Percentiles rank a stretch among this genome's conserved stretches.
phyloP scores from a whole-genome alignment of 768 basidiomycete genomes.

The Omphalotus guepiniiformis region DNA sequence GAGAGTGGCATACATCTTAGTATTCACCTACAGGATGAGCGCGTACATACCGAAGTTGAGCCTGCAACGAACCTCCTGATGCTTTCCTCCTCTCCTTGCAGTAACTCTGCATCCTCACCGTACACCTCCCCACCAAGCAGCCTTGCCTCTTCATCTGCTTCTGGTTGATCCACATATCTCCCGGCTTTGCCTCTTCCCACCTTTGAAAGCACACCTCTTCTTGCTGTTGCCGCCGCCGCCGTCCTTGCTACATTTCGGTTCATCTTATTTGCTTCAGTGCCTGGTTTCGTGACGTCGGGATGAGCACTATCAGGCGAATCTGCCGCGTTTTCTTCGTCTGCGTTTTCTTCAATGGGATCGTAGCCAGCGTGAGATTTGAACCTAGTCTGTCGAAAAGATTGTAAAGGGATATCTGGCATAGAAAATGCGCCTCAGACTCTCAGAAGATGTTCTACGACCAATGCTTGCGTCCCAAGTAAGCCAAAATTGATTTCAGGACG shows the following conservation, averaged over 20 bases:
- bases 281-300: slow-evolving; percentile 27
- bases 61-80: slow-evolving; percentile 17
- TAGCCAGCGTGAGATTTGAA: slow-evolving; percentile 37
- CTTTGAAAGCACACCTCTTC: slow-evolving; percentile 15
- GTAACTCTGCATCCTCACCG: slow-evolving; percentile 26
- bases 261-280: neutral
- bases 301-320: slow-evolving; percentile 18
- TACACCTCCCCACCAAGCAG: slow-evolving; percentile 35
- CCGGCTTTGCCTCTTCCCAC: slow-evolving; percentile 41
- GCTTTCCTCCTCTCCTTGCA: slow-evolving; percentile 14
- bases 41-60: slow-evolving; percentile 1
- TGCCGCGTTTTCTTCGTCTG: slow-evolving; percentile 9
- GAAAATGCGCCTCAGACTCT: too few species aligned
- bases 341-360: slow-evolving; percentile 29
- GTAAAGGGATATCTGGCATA: slow-evolving; percentile 76
- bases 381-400: slow-evolving; percentile 50
- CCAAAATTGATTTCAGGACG: too few species aligned
- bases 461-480: too few species aligned
- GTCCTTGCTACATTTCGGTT: neutral
- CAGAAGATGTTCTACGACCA: too few species aligned
- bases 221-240: slow-evolving; percentile 28
- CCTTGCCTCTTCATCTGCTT: slow-evolving; percentile 51
- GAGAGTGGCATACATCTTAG: too few species aligned
- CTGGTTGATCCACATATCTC: slow-evolving; percentile 57
- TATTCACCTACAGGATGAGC: neutral